Conservation (phyloP, 192 early-diverging fungal species). For the Chytriomyces sp. region DNA sequence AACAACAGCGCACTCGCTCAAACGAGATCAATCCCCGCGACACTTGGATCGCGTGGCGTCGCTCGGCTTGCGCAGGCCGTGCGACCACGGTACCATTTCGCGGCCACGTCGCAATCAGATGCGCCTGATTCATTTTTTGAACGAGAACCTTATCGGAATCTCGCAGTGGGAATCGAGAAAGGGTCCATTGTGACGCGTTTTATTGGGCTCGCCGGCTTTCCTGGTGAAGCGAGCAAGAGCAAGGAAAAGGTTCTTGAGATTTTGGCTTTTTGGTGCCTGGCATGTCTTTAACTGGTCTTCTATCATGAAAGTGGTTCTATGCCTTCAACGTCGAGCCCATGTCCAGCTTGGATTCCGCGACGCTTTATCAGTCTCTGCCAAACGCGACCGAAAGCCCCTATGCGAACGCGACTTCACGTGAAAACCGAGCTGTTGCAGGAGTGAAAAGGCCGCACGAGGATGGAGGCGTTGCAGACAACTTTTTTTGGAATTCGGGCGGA, state of each 20-base stretch:
- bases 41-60: constrained; percentile 34
- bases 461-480: constrained; percentile 28
- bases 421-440: neutral
- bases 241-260: constrained; percentile 72
- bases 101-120: constrained; percentile 36
- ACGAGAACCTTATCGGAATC: constrained; percentile 79
- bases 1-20: neutral
- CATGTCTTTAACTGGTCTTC: neutral
- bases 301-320: constrained; percentile 76
- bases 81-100: constrained; percentile 91
- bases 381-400: constrained; percentile 59
- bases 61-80: constrained; percentile 49
- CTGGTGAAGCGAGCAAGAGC: constrained; percentile 42
- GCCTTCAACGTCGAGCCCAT: constrained; percentile 83
- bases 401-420: neutral
- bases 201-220: constrained; percentile 75
- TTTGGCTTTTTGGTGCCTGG: neutral
- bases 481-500: constrained; percentile 46
- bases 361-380: constrained; percentile 39
- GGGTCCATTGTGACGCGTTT: constrained; percentile 74
- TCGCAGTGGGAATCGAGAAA: constrained; percentile 32
- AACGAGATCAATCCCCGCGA: constrained; percentile 24
- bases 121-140: constrained; percentile 70
- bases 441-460: constrained; percentile 41
- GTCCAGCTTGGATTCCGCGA: constrained; percentile 39